phyloP scores from a whole-genome alignment of 805 yeast genomes.

The Pichia californica region DNA sequence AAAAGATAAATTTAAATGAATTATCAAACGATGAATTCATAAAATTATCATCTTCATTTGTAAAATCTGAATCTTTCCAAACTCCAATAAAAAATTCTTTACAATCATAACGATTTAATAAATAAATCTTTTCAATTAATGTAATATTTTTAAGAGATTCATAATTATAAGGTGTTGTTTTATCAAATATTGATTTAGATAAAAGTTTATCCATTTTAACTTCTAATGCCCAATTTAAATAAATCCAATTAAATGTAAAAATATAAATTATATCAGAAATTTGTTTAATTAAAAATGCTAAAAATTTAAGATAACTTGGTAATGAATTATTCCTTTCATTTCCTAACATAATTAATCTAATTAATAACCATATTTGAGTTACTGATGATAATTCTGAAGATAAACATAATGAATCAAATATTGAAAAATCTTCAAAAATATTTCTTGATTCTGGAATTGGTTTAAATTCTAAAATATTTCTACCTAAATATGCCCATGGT shows the following conservation, averaged over 20 bases:
- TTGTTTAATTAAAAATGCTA: not conserved
- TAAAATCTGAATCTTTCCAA: too few relatives aligned
- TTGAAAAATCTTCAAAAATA: too few relatives aligned
- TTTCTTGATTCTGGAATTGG: too few relatives aligned
- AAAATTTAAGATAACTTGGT: not conserved
- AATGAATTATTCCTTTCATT: not conserved
- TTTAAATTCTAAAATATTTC: not conserved
- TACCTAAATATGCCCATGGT: constrained; percentile 1
- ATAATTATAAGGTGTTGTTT: too few relatives aligned
- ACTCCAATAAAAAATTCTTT: not conserved
- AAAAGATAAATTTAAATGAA: not conserved
- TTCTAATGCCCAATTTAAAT: not conserved
- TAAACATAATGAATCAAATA: too few relatives aligned
- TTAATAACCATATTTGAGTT: too few relatives aligned
- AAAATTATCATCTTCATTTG: too few relatives aligned
- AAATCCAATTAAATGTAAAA: not conserved
- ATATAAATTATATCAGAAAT: not conserved
- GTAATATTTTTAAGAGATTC: too few relatives aligned
- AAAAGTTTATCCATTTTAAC: too few relatives aligned
- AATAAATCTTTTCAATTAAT: too few relatives aligned
- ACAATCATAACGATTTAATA: not conserved
- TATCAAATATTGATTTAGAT: too few relatives aligned
- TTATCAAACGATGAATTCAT: not conserved
- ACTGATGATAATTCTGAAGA: too few relatives aligned
- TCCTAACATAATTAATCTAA: not conserved